Conservation (phyloP, 768 basidiomycete genomes). For the Trametes cingulata region DNA sequence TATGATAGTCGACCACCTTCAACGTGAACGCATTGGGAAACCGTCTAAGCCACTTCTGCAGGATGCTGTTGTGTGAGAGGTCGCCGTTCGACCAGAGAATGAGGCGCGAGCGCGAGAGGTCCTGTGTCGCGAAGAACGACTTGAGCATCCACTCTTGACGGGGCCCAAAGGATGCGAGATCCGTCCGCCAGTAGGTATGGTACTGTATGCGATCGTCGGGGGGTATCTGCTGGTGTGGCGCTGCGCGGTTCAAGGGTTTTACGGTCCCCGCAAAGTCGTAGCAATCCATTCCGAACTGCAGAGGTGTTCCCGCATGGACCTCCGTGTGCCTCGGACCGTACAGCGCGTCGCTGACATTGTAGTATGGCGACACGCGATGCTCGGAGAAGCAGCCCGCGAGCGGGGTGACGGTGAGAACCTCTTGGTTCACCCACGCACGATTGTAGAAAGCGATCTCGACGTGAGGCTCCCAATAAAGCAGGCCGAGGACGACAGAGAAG, state of each 20-base stretch:
- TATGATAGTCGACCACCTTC: slow-evolving; percentile 63
- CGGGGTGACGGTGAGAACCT: slow-evolving; percentile 65
- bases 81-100: slow-evolving; percentile 94
- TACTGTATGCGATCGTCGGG: slow-evolving; percentile 54
- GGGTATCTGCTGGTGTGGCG: slow-evolving; percentile 10
- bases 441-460: slow-evolving; percentile 82
- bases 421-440: slow-evolving; percentile 69
- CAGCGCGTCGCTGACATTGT: slow-evolving; percentile 66
- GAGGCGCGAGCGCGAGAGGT: slow-evolving; percentile 58
- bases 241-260: slow-evolving; percentile 26
- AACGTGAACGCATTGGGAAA: slow-evolving; percentile 77
- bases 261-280: slow-evolving; percentile 92
- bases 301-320: slow-evolving; percentile 76
- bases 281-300: slow-evolving; percentile 85
- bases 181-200: slow-evolving; percentile 94
- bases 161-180: slow-evolving; percentile 77
- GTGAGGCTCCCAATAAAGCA: slow-evolving; percentile 77
- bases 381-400: slow-evolving; percentile 77
- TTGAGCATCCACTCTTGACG: slow-evolving; percentile 91
- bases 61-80: slow-evolving; percentile 52
- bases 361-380: slow-evolving; percentile 56
- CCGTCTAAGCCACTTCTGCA: slow-evolving; percentile 56
- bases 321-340: slow-evolving; percentile 66
- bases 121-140: slow-evolving; percentile 93
- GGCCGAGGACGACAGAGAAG: slow-evolving; percentile 43